A percentile compares a stretch with the other conserved stretches of the same genome.
phyloP scores from a whole-genome alignment of 352 stramenopile genomes.

The Paralagenidium karlingii region DNA sequence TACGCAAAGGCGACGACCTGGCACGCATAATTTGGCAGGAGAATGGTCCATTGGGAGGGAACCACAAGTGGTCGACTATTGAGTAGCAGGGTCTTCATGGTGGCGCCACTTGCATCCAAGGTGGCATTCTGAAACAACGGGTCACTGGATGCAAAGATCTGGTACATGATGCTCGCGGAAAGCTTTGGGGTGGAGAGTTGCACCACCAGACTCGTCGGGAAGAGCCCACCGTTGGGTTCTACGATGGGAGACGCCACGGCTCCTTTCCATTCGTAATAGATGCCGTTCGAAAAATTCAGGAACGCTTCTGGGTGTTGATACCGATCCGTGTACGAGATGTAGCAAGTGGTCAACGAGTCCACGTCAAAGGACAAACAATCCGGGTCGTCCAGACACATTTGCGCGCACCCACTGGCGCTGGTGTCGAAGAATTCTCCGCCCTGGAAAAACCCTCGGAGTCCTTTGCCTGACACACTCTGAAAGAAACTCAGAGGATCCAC shows the following conservation, averaged over 20 bases:
- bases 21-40: slow-evolving; percentile 39
- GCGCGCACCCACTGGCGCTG: slow-evolving; percentile 20
- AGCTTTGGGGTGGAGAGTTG: slow-evolving; percentile 40
- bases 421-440: slow-evolving; percentile 26
- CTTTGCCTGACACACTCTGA: slow-evolving; percentile 20
- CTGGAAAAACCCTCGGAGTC: slow-evolving; percentile 43
- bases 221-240: slow-evolving; percentile 39
- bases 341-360: slow-evolving; percentile 47
- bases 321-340: slow-evolving; percentile 58
- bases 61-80: too few relatives aligned
- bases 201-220: slow-evolving; percentile 33
- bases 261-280: slow-evolving; percentile 75
- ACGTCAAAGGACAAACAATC: slow-evolving; percentile 66
- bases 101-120: too few relatives aligned
- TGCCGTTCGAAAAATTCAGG: slow-evolving; percentile 40
- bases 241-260: slow-evolving; percentile 26
- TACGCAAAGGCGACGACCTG: slow-evolving; percentile 42
- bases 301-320: slow-evolving; percentile 53
- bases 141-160: slow-evolving; percentile 11
- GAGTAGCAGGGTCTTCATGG: too few relatives aligned
- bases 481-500: slow-evolving; percentile 18
- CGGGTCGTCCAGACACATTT: slow-evolving; percentile 25
- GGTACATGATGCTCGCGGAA: slow-evolving; percentile 45
- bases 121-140: too few relatives aligned
- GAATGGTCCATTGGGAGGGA: too few relatives aligned